Evolutionary conservation across 441 rosid species (phyloP).

Genomic region (Metrosideros polymorpha): DNA sequence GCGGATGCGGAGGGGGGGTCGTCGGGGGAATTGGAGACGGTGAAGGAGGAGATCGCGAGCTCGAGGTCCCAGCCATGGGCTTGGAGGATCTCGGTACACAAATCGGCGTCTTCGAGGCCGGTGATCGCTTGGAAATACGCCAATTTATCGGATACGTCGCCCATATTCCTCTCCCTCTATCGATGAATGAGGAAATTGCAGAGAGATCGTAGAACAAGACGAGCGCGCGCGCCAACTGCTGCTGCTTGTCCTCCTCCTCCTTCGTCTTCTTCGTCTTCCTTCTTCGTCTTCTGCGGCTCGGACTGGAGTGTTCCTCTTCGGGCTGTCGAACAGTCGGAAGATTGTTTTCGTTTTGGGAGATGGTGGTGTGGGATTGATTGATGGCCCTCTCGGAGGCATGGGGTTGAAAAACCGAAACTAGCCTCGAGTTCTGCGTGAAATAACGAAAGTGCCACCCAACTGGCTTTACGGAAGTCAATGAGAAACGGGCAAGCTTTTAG

Average conservation of each 20-base stretch:
- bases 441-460: not conserved
- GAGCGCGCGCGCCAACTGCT: not conserved
- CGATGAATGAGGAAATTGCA: not conserved
- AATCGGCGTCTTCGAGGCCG: conserved; percentile 78
- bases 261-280: not conserved
- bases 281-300: not conserved
- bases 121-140: conserved; percentile 87
- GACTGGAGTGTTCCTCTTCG: not conserved
- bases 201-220: not conserved
- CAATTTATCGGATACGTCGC: conserved; percentile 73
- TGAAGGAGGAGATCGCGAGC: conserved; percentile 87
- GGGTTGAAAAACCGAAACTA: not conserved
- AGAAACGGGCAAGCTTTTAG: not conserved
- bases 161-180: conserved; percentile 31
- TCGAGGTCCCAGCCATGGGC: conserved; percentile 98
- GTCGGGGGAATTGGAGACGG: conserved; percentile 18
- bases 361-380: no score
- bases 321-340: not conserved
- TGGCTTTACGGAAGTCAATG: not conserved
- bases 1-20: not conserved
- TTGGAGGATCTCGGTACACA: conserved; percentile 89
- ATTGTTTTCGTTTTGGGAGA: no score
- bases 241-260: not conserved
- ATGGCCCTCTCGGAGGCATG: not conserved
- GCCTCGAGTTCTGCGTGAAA: not conserved